Percentiles rank a stretch among this genome's conserved stretches.
Evolutionary conservation across 805 yeast genomes (phyloP).

Genomic region (Cyberlindnera japonica): DNA sequence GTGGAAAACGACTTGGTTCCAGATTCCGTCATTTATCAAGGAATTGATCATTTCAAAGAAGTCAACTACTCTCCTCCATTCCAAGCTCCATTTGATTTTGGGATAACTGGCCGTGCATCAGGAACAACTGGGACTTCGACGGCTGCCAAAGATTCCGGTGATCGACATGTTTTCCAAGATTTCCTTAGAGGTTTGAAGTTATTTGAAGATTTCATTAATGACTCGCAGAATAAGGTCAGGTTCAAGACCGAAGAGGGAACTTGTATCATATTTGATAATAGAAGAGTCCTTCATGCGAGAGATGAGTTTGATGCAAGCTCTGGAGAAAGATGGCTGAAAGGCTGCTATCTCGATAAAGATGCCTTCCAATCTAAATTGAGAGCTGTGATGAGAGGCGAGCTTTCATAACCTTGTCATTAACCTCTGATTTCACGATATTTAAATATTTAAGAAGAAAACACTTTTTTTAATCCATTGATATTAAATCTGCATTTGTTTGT

Average conservation of each 20-base stretch:
- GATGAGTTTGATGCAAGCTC: conserved; percentile 42
- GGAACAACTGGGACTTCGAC: conserved; percentile 24
- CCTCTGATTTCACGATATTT: no score
- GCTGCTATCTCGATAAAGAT: conserved; percentile 72
- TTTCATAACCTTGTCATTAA: no score
- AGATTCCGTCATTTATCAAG: conserved; percentile 15
- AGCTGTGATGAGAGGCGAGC: conserved; percentile 12
- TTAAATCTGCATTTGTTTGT: no score
- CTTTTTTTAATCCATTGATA: no score
- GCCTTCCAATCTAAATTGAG: conserved; percentile 60
- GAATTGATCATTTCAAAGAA: conserved; percentile 40
- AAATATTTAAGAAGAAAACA: no score
- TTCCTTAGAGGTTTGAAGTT: conserved; percentile 53
- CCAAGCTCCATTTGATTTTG: conserved; percentile 71
- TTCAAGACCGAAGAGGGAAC: conserved; percentile 54
- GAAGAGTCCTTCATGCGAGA: conserved; percentile 69
- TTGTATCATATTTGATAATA: conserved; percentile 66
- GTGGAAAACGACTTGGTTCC: conserved; percentile 44
- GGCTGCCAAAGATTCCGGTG: conserved; percentile 37
- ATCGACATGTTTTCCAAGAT: conserved; percentile 44
- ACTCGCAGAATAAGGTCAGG: conserved; percentile 50
- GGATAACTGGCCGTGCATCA: conserved; percentile 34
- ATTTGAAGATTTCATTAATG: conserved; percentile 58
- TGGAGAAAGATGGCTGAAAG: conserved; percentile 66
- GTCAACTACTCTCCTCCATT: conserved; percentile 80